Percentiles rank a stretch among this genome's conserved stretches.
These are phyloP conservation scores for Boletus insuetus DNA, from an alignment of 768 basidiomycete species.

Conservation along the genomic window DNA sequence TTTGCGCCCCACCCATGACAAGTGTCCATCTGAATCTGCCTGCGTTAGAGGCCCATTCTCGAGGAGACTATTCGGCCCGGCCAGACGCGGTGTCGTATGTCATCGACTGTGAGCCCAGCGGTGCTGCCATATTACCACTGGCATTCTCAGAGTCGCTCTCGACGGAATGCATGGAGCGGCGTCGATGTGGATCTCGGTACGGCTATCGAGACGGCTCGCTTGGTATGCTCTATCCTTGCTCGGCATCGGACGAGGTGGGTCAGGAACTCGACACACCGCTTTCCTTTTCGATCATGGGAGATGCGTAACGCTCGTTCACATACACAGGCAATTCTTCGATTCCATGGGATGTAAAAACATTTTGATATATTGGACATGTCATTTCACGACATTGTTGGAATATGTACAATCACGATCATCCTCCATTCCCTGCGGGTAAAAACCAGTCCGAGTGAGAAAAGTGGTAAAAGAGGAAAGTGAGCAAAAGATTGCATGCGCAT, in stretches of 20 bases:
- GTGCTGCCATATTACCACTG: not conserved
- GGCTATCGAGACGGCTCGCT: constrained; percentile 2
- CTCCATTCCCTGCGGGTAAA: constrained; percentile 27
- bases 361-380: not conserved
- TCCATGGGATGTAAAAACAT: not conserved
- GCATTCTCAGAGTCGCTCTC: not conserved
- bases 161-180: not conserved
- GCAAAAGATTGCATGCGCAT: constrained; percentile 21
- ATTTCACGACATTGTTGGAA: constrained; percentile 1
- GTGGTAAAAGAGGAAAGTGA: not conserved
- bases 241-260: constrained; percentile 6
- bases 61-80: too few relatives aligned
- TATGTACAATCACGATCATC: constrained; percentile 29
- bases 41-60: too few relatives aligned
- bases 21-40: too few relatives aligned
- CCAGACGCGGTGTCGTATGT: too few relatives aligned
- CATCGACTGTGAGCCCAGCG: too few relatives aligned
- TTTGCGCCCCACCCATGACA: too few relatives aligned
- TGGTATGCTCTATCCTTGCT: constrained; percentile 1
- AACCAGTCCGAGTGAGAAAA: constrained; percentile 13
- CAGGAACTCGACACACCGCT: constrained; percentile 1
- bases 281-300: constrained; percentile 2
- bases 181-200: not conserved
- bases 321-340: not conserved
- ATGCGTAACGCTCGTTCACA: not conserved